Evolutionary conservation across 1,139 yeast species (phyloP).

Genomic region (Lodderomyces beijingensis): DNA sequence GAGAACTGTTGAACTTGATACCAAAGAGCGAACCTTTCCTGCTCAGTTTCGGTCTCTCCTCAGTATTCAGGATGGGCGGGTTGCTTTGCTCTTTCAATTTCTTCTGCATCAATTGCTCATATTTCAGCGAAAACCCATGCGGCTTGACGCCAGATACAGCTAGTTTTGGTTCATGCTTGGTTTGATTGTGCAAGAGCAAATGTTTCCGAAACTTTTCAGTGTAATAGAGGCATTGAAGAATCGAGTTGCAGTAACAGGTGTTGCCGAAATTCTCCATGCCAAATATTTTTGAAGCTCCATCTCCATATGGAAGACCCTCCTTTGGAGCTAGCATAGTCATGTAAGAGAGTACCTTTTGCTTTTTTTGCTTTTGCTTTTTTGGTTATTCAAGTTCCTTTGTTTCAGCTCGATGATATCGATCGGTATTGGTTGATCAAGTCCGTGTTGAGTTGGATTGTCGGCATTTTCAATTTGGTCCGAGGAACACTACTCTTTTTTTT

Average conservation of each 20-base stretch:
- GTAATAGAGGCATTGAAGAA: slow-evolving; percentile 81
- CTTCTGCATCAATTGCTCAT: slow-evolving; percentile 38
- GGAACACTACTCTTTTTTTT: too few relatives aligned
- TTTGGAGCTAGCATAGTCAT: too few relatives aligned
- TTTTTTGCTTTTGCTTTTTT: too few relatives aligned
- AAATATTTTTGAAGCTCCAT: slow-evolving; percentile 69
- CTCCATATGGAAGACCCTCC: slow-evolving; percentile 40
- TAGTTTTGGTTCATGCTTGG: slow-evolving; percentile 35
- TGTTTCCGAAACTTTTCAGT: slow-evolving; percentile 63
- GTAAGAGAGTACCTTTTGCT: too few relatives aligned
- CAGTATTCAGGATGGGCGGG: slow-evolving; percentile 6
- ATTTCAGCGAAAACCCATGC: slow-evolving; percentile 44
- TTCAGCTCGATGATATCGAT: too few relatives aligned
- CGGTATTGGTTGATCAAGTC: too few relatives aligned
- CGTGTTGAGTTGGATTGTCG: too few relatives aligned
- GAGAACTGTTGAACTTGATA: slow-evolving; percentile 27
- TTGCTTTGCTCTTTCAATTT: slow-evolving; percentile 33
- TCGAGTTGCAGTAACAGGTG: slow-evolving; percentile 92
- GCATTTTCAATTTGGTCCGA: too few relatives aligned
- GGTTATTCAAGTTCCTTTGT: too few relatives aligned
- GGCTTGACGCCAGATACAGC: slow-evolving; percentile 40
- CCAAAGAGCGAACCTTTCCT: slow-evolving; percentile 42
- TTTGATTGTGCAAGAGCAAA: slow-evolving; percentile 34
- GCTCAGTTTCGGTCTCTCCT: slow-evolving; percentile 28
- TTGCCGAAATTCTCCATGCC: slow-evolving; percentile 96